Conservation (phyloP, 495 filamentous ascomycete species). For the Penicillium maclennaniae region DNA sequence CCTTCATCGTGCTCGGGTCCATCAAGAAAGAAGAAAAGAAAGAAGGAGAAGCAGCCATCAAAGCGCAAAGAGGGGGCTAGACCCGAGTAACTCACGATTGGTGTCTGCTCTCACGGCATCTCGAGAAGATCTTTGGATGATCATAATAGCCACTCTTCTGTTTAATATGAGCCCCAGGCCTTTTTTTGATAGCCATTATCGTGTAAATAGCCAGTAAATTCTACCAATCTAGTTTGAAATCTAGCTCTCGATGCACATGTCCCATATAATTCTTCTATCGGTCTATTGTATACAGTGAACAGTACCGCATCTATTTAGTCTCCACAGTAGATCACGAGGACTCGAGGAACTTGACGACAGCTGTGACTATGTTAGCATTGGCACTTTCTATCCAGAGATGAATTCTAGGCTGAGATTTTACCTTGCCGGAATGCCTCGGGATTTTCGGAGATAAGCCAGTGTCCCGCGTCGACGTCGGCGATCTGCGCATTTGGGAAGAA, state of each 20-base stretch:
- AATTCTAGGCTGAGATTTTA: constrained; percentile 35
- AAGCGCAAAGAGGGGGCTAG: neutral
- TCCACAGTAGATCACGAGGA: constrained; percentile 6
- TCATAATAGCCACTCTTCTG: neutral
- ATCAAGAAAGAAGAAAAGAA: neutral
- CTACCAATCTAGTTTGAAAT: neutral
- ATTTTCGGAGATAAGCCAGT: constrained; percentile 94
- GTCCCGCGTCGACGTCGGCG: constrained; percentile 80
- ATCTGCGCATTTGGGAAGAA: constrained; percentile 86
- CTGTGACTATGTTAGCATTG: constrained; percentile 21
- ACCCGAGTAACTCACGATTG: neutral
- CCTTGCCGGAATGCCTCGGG: constrained; percentile 81
- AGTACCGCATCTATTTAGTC: neutral
- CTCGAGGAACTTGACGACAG: constrained; percentile 40
- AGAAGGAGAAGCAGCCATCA: neutral
- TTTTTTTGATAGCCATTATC: neutral
- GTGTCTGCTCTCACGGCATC: neutral
- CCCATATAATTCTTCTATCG: constrained; percentile 5
- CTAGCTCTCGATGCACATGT: neutral
- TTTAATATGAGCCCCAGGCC: neutral
- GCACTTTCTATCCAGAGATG: neutral
- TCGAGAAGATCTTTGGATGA: neutral
- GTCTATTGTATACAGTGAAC: constrained; percentile 2
- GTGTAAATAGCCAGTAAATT: neutral
- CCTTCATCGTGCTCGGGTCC: neutral